phyloP scores from a whole-genome alignment of 1,139 yeast species.

The Debaryomyces fabryi region DNA sequence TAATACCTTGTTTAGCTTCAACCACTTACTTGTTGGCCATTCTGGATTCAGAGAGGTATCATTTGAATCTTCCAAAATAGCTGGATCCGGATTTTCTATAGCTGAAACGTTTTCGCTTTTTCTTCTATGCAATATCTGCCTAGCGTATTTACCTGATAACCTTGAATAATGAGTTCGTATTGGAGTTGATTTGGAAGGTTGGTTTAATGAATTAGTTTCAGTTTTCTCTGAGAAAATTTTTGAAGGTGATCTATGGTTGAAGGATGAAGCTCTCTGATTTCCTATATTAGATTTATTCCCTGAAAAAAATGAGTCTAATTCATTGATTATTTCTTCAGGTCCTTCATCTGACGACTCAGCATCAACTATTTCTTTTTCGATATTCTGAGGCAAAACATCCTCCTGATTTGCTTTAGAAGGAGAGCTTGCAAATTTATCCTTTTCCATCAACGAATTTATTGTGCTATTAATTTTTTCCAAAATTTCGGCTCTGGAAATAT shows the following conservation, averaged over 20 bases:
- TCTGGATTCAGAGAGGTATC: conserved; percentile 6
- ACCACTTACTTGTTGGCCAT: conserved; percentile 31
- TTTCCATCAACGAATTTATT: conserved; percentile 17
- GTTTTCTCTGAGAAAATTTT: background rate
- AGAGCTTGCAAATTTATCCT: conserved; percentile 9
- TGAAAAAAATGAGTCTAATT: conserved; percentile 22
- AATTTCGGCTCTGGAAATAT: conserved; percentile 21
- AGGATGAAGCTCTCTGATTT: conserved; percentile 2
- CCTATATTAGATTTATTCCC: conserved; percentile 1
- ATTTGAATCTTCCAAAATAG: background rate
- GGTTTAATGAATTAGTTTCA: background rate
- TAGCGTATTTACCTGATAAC: conserved; percentile 21
- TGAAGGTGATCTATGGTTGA: background rate
- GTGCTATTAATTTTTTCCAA: conserved; percentile 23
- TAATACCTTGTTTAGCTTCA: conserved; percentile 25
- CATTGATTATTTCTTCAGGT: conserved; percentile 25
- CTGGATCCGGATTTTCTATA: background rate
- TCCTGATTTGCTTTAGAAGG: conserved; percentile 1
- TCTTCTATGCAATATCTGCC: conserved; percentile 18
- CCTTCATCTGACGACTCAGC: conserved; percentile 13
- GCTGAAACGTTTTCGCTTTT: conserved; percentile 1
- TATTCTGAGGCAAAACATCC: conserved; percentile 16
- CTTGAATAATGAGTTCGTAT: conserved; percentile 19
- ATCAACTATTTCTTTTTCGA: conserved; percentile 3
- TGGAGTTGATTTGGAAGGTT: conserved; percentile 15